phyloP scores from a whole-genome alignment of 805 yeast species.

The Pichia gijzeniarum region DNA sequence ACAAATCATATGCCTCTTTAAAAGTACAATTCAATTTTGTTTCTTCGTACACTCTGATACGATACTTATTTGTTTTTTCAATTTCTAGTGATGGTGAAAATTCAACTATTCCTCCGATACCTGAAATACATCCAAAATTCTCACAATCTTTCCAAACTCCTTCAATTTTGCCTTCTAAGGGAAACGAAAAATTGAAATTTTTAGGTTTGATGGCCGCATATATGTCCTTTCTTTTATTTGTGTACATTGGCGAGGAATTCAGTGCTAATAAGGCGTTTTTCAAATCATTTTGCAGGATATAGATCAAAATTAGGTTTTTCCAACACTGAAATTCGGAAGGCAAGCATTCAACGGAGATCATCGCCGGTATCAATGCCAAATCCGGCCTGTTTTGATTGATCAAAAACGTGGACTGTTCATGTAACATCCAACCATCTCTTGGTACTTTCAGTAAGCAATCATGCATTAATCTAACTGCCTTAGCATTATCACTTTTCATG shows the following conservation, averaged over 20 bases:
- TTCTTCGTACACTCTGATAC: constrained; percentile 44
- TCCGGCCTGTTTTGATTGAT: constrained; percentile 45
- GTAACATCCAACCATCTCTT: constrained; percentile 51
- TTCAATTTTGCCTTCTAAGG: constrained; percentile 46
- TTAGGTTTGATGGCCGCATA: constrained; percentile 39
- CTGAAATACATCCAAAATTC: constrained; percentile 28
- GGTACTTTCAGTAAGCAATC: constrained; percentile 36
- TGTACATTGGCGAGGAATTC: constrained; percentile 71
- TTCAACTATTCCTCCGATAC: constrained; percentile 30
- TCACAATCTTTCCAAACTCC: constrained; percentile 41
- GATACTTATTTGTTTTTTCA: constrained; percentile 40
- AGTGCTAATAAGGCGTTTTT: constrained; percentile 57
- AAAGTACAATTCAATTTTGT: constrained; percentile 48
- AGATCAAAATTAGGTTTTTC: constrained; percentile 56
- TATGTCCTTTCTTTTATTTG: constrained; percentile 39
- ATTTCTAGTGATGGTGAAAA: constrained; percentile 30
- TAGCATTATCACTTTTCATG: constrained; percentile 38
- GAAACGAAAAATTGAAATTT: constrained; percentile 41
- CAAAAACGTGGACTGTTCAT: constrained; percentile 60
- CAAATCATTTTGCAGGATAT: constrained; percentile 50
- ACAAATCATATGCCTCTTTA: constrained; percentile 55
- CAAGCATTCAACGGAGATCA: constrained; percentile 54
- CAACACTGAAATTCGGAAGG: constrained; percentile 75
- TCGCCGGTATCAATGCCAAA: constrained; percentile 54
- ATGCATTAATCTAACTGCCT: constrained; percentile 41